phyloP scores from a whole-genome alignment of 805 yeast genomes.

The Priceomyces melissophilus region DNA sequence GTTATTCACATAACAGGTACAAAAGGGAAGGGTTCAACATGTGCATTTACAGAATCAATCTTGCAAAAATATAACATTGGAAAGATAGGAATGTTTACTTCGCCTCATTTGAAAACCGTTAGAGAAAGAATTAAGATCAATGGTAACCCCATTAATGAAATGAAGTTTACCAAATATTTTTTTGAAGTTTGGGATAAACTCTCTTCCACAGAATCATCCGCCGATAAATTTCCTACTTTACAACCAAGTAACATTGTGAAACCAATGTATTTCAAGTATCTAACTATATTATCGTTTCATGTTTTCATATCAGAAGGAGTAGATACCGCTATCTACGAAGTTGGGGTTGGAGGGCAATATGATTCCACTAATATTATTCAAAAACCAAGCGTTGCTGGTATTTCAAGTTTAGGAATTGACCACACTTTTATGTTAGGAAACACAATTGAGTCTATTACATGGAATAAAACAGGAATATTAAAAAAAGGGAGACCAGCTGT shows the following conservation, averaged over 20 bases:
- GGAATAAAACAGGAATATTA: conserved; percentile 95
- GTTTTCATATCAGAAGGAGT: conserved; percentile 84
- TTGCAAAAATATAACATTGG: conserved; percentile 59
- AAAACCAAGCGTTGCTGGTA: conserved; percentile 80
- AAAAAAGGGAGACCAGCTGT: conserved; percentile 66
- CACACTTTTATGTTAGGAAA: conserved; percentile 84
- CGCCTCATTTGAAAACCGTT: conserved; percentile 92
- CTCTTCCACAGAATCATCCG: conserved; percentile 54
- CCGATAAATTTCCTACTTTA: conserved; percentile 53
- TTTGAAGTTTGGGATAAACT: conserved; percentile 92
- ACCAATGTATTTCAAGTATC: conserved; percentile 89
- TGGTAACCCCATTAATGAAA: conserved; percentile 81
- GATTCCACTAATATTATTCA: conserved; percentile 92
- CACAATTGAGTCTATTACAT: conserved; percentile 84
- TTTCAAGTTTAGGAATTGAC: conserved; percentile 85
- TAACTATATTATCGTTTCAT: conserved; percentile 88
- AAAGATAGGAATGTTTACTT: conserved; percentile 89
- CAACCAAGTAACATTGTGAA: conserved; percentile 69
- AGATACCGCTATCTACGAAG: conserved; percentile 94
- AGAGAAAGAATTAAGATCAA: conserved; percentile 87
- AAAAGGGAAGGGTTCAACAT: conserved; percentile 97
- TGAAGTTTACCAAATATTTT: conserved; percentile 79
- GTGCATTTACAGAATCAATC: conserved; percentile 88
- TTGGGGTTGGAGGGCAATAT: conserved; percentile 96
- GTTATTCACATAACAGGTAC: conserved; percentile 95